These are phyloP conservation scores for Eutrema salsugineum DNA, from an alignment of 441 rosid species.

Conservation along the genomic window DNA sequence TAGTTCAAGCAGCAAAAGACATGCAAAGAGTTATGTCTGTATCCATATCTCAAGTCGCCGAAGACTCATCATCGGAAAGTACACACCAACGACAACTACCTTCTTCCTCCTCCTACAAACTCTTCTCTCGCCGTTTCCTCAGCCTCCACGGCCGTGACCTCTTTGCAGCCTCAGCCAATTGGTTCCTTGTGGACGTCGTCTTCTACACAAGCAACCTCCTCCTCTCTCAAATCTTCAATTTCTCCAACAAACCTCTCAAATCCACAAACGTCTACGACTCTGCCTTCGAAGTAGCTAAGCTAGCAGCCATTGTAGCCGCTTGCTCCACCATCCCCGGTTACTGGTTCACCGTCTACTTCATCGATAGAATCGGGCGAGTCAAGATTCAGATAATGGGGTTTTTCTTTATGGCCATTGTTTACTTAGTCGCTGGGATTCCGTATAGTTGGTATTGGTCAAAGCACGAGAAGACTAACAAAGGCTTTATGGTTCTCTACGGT, in stretches of 20 bases:
- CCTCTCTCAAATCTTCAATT: constrained; percentile 46
- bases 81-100: constrained; percentile 13
- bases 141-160: constrained; percentile 62
- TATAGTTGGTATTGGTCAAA: constrained; percentile 37
- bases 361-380: constrained; percentile 60
- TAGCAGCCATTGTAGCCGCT: constrained; percentile 48
- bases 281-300: constrained; percentile 37
- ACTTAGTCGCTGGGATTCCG: constrained; percentile 50
- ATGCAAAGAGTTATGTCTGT: constrained; percentile 53
- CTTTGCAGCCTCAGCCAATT: constrained; percentile 46
- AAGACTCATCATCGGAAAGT: constrained; percentile 32
- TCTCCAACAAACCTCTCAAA: neutral
- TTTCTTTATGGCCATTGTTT: constrained; percentile 50
- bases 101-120: constrained; percentile 29
- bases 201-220: constrained; percentile 58
- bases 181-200: constrained; percentile 67
- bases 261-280: constrained; percentile 33
- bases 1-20: constrained; percentile 59
- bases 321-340: constrained; percentile 70
- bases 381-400: constrained; percentile 65
- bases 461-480: constrained; percentile 10
- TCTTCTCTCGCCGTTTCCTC: constrained; percentile 53
- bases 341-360: constrained; percentile 51
- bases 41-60: constrained; percentile 38
- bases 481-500: constrained; percentile 48